Base-by-base conservation (phyloP, 768 basidiomycete species). In the Calocybe indica region DNA sequence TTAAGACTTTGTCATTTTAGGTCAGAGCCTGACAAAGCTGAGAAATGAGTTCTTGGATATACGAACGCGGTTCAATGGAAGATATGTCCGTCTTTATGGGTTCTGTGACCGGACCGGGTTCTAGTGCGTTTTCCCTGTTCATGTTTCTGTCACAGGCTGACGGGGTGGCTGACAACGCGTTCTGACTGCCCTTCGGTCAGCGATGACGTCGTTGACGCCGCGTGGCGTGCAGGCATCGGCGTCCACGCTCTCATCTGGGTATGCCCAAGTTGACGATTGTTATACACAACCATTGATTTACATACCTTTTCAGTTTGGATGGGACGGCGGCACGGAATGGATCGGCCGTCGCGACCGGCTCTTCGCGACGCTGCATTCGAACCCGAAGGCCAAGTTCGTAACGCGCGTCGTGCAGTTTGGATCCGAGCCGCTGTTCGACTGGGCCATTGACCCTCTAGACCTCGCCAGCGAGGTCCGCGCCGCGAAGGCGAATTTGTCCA, bases 191-290 rank as follows among this genome's bases (percentile, higher is more conserved):
- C 22, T 43, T 43, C 6, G 7, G 36, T 7, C 31, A 73, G 67
- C 49, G 74, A 87, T 55, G 72, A 85, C 50, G 61, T 86, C 37
- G 70, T 87, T 14, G 72, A 80, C 36, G 85, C 85, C 15, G 85
- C 85, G 6, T 87, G 83, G 83, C 62, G 67, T 22, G 79, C 78
- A 32, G 70, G 75, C n/a, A 61, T 88, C 28, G 85, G 86, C 39
- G 81, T 88, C 5, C 85, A 88, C 51, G 82, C 83, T 11, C 64
- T 87, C 13, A 78, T 88, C 51, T 88, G 84, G 85, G 84, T 84
- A 28, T 40, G 31, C 13, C 32, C n/a, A 31, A 29, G 7, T 40
- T 31, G 40, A 33, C 38, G 15, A 47, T 15, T 37, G 29, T 12
- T 43, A 45, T 35, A 32, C 37, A 50, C 39, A 49, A 22, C 14